Base-by-base conservation (phyloP, 1,284 basidiomycete genomes). In the Microbotryum violaceum region DNA sequence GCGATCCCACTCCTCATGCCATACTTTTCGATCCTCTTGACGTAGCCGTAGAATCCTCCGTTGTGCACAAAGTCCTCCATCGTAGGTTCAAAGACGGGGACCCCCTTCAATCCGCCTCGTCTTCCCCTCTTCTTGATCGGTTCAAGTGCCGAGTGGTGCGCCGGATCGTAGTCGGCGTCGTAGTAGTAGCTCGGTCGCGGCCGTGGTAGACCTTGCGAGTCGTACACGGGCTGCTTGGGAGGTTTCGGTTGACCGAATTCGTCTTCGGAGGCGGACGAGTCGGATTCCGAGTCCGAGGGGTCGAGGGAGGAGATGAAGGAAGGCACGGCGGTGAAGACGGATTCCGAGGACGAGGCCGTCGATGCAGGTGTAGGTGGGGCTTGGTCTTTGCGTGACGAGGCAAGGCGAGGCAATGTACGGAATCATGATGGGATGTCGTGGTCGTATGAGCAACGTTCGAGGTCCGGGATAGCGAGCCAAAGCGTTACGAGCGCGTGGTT, bases 61-160 rank as follows among this genome's bases (percentile, higher is more conserved):
- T 66, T 54, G 6, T 33, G 46, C 14, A 48, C 63, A 53, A 68
- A 72, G 29, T 73, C 68, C 56, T 86, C 85, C 82, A 91, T 85
- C 1, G 87, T 85, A 6, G 92, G 92, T 72, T 85, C 87, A 81
- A 97, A 97, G 18, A 97, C 89, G 18, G 92, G 92, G 53, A 96
- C 92, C 48, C 92, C 92, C 51, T 70, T 70, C 54, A 60, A 55
- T 21, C 68, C 66, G 9, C 66, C 66, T 6, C 64, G 33, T 25
- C 64, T 31, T 1, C 61, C 61, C 14, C 56, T 51, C 55, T 68
- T 70, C 66, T 70, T 70, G n/a, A n/a, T 59, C 9, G 37, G 37
- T 42, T 16, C 37, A 42, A 42, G 37, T 18, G 16, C 14, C n/a
- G 60, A 62, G 1, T 56, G 58, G 6, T 57, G 64, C 6, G 66